phyloP scores from a whole-genome alignment of 768 basidiomycete species.

The Leccinum rimulosum region DNA sequence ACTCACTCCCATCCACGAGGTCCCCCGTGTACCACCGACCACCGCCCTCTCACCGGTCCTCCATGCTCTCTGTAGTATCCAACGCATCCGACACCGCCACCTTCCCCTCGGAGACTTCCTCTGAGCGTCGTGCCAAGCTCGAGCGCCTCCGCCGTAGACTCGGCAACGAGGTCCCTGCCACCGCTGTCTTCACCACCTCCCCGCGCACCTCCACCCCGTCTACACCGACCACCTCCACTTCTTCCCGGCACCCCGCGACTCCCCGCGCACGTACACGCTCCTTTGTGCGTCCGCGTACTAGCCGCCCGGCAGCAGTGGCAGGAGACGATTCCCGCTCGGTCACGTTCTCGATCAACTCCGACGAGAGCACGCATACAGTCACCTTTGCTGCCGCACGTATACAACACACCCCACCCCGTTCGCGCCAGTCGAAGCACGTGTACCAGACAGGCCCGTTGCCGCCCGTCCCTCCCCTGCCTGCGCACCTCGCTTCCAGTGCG shows the following conservation, averaged over 20 bases:
- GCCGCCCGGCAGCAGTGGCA: neutral
- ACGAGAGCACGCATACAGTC: constrained; percentile 26
- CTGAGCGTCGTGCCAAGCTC: constrained; percentile 54
- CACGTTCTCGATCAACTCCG: constrained; percentile 27
- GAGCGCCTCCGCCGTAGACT: constrained; percentile 59
- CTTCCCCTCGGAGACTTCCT: constrained; percentile 33
- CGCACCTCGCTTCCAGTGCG: constrained; percentile 3
- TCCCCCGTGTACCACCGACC: constrained; percentile 5
- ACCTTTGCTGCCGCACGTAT: constrained; percentile 19
- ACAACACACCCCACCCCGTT: constrained; percentile 11
- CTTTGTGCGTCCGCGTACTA: neutral
- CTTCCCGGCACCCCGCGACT: neutral
- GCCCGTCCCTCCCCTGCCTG: constrained; percentile 24
- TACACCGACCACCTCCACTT: constrained; percentile 3
- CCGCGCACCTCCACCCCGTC: constrained; percentile 11
- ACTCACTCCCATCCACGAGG: constrained; percentile 4
- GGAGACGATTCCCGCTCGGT: constrained; percentile 23
- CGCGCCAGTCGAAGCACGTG: constrained; percentile 10
- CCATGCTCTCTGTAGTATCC: constrained; percentile 23
- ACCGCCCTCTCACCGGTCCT: constrained; percentile 12
- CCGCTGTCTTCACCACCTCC: constrained; percentile 48
- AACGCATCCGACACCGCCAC: constrained; percentile 4
- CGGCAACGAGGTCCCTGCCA: constrained; percentile 59
- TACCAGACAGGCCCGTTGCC: constrained; percentile 25
- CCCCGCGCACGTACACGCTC: constrained; percentile 6